These are phyloP conservation scores for Leccinellum rugosiceps DNA, from an alignment of 768 basidiomycete species.

Conservation along the genomic window DNA sequence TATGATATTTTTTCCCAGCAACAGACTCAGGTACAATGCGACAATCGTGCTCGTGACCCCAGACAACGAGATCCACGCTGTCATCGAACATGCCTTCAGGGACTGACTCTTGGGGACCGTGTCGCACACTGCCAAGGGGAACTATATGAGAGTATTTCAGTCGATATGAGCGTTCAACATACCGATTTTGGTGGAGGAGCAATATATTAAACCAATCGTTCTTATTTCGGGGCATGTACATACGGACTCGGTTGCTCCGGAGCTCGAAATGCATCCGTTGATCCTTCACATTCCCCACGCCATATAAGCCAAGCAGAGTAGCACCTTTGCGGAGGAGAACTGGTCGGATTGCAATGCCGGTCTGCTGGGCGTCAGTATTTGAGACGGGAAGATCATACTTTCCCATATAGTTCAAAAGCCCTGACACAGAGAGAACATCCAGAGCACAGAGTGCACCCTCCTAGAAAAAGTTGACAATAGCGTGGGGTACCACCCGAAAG, in stretches of 20 bases:
- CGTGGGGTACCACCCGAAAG: neutral
- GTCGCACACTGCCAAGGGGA: slow-evolving; percentile 66
- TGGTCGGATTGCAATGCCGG: slow-evolving; percentile 84
- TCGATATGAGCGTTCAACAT: neutral
- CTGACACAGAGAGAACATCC: slow-evolving; percentile 90
- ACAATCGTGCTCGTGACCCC: slow-evolving; percentile 99
- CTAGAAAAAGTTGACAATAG: slow-evolving; percentile 36
- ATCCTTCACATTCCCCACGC: slow-evolving; percentile 96
- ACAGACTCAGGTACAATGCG: slow-evolving; percentile 88
- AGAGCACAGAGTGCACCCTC: slow-evolving; percentile 95
- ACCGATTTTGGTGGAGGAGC: slow-evolving; percentile 96
- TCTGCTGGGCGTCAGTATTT: slow-evolving; percentile 58
- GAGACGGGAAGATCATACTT: slow-evolving; percentile 84
- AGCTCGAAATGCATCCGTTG: slow-evolving; percentile 96
- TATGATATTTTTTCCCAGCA: slow-evolving; percentile 86
- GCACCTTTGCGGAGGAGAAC: slow-evolving; percentile 88
- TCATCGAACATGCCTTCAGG: slow-evolving; percentile 98
- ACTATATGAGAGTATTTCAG: slow-evolving; percentile 10
- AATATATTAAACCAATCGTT: slow-evolving; percentile 94
- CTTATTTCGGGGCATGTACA: slow-evolving; percentile 94
- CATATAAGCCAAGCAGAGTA: slow-evolving; percentile 88
- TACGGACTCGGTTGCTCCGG: slow-evolving; percentile 86
- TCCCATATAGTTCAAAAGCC: slow-evolving; percentile 96
- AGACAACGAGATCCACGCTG: slow-evolving; percentile 86
- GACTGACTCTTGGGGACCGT: slow-evolving; percentile 91